Percentiles rank a stretch among this genome's conserved stretches.
Evolutionary conservation across 139 green algal species (phyloP).

Genomic region (Chlorella vulgaris): DNA sequence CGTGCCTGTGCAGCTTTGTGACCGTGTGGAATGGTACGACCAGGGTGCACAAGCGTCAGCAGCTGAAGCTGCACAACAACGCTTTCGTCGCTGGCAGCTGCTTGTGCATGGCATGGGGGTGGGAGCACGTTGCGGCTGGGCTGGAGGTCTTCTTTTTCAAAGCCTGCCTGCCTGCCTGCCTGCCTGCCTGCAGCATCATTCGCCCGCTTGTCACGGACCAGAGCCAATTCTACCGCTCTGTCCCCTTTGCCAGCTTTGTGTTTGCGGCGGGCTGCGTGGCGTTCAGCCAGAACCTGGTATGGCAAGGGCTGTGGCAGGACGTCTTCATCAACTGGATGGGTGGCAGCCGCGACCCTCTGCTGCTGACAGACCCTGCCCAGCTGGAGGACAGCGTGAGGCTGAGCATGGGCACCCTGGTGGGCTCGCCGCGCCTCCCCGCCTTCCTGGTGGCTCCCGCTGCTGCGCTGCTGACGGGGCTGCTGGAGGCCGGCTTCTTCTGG

Average conservation of each 20-base stretch:
- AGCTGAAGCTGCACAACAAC: no score
- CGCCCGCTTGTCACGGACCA: slow-evolving; percentile 4
- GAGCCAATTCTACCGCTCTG: not conserved
- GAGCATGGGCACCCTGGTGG: slow-evolving; percentile 18
- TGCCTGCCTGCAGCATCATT: not conserved
- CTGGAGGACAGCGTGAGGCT: not conserved
- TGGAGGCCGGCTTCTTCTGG: not conserved
- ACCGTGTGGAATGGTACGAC: no score
- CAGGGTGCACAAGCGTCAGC: no score
- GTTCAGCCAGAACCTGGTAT: slow-evolving; percentile 8
- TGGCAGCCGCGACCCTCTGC: slow-evolving; percentile 15
- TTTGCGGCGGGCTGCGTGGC: not conserved
- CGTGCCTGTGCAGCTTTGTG: no score
- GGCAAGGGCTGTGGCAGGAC: slow-evolving; percentile 27
- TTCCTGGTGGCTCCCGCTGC: slow-evolving; percentile 13
- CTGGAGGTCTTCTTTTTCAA: no score
- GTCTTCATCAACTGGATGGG: slow-evolving; percentile 16
- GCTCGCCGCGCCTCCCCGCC: slow-evolving; percentile 12
- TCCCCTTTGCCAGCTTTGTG: not conserved
- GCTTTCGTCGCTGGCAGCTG: no score
- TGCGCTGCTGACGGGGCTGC: not conserved
- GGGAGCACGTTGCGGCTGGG: no score
- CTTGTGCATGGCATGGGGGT: no score
- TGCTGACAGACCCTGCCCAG: not conserved
- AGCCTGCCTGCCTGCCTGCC: no score